A percentile compares a stretch with the other conserved stretches of the same genome.
These are phyloP conservation scores for Tympanopsis confertula DNA, from an alignment of 2,329 filamentous ascomycete species.

Conservation along the genomic window DNA sequence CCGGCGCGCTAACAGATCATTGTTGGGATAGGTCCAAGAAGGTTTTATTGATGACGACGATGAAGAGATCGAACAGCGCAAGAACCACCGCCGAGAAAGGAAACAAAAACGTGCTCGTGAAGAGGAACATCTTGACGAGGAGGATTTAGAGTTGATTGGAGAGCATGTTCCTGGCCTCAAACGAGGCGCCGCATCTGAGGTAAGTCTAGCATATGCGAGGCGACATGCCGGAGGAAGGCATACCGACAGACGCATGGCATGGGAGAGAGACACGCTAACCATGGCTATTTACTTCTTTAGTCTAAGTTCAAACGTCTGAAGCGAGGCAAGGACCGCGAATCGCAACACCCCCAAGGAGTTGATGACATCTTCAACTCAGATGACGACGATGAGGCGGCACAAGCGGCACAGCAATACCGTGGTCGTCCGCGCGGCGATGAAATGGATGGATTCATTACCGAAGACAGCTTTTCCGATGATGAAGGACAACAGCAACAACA, in stretches of 20 bases:
- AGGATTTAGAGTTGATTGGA: slow-evolving; percentile 90
- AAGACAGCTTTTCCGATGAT: slow-evolving; percentile 73
- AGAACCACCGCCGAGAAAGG: slow-evolving; percentile 60
- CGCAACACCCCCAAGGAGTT: slow-evolving; percentile 56
- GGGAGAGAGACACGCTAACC: no score
- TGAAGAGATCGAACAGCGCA: slow-evolving; percentile 41
- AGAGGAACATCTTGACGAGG: slow-evolving; percentile 84
- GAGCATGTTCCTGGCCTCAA: slow-evolving; percentile 64
- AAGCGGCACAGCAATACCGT: no score
- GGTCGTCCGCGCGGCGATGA: no score
- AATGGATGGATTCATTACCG: slow-evolving; percentile 92
- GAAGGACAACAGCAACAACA: slow-evolving; percentile 64
- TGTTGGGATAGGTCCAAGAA: slow-evolving; percentile 73
- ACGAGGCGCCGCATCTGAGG: slow-evolving; percentile 39
- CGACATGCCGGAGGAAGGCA: no score
- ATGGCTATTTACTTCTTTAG: slow-evolving; percentile 26
- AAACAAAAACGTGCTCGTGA: slow-evolving; percentile 64
- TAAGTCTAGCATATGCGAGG: not conserved
- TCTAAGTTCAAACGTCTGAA: slow-evolving; percentile 94
- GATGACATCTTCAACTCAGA: slow-evolving; percentile 84
- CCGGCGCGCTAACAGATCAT: not conserved
- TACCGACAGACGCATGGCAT: no score
- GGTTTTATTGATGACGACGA: slow-evolving; percentile 95
- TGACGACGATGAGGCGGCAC: slow-evolving; percentile 65
- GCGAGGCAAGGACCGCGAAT: slow-evolving; percentile 61